phyloP scores from a whole-genome alignment of 805 yeast genomes.

The Candida sphagnicola region DNA sequence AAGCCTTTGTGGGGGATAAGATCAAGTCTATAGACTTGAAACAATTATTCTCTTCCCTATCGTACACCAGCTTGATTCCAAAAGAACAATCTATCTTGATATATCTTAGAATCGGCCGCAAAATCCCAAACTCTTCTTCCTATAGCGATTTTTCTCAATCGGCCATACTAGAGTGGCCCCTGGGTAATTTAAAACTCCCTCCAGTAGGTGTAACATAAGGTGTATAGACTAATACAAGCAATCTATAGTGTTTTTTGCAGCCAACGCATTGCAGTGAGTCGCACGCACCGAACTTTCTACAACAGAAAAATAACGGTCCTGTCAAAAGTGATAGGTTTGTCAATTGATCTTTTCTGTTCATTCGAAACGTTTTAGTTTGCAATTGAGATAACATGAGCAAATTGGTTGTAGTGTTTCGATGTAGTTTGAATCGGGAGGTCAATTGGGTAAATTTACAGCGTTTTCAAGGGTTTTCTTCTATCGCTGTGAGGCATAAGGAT shows the following conservation, averaged over 20 bases:
- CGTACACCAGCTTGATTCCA: slow-evolving; percentile 17
- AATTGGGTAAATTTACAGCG: not conserved
- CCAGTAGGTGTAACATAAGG: slow-evolving; percentile 47
- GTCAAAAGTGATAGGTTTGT: too few species aligned
- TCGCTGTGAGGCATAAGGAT: not conserved
- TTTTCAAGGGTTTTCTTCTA: not conserved
- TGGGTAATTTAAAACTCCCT: slow-evolving; percentile 50
- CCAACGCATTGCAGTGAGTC: too few species aligned
- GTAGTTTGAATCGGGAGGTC: not conserved
- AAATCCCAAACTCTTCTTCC: slow-evolving; percentile 31
- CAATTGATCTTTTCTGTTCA: too few species aligned
- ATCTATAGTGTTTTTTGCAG: not conserved
- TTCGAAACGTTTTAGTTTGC: too few species aligned
- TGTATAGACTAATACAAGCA: too few species aligned
- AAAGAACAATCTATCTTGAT: slow-evolving; percentile 32
- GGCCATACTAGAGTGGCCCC: slow-evolving; percentile 56
- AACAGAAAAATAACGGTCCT: too few species aligned
- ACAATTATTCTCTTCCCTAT: slow-evolving; percentile 15
- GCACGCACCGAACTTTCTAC: too few species aligned
- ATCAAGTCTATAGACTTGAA: slow-evolving; percentile 34
- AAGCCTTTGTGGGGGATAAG: slow-evolving; percentile 58
- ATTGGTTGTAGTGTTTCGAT: not conserved
- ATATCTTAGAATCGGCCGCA: slow-evolving; percentile 56
- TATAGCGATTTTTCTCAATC: slow-evolving; percentile 67
- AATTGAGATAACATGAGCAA: too few species aligned